Evolutionary conservation across 495 filamentous ascomycete genomes (phyloP), one percentile per base, ranked within the genome.

Genomic region (Neurospora sp.): DNA sequence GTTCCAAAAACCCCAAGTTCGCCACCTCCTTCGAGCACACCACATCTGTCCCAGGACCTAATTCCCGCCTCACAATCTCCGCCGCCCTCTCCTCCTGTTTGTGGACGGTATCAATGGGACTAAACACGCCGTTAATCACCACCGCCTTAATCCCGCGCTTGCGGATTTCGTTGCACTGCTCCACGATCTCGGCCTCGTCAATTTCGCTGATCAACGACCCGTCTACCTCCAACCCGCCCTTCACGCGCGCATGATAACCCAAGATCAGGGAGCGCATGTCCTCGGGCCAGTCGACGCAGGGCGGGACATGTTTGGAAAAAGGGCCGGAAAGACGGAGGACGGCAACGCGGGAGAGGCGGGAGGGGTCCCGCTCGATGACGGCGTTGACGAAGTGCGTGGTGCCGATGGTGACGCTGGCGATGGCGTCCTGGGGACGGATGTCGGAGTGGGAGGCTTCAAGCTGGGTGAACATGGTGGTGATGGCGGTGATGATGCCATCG

Each of bases 341-440:
- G 18, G 88, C 89, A 3, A 91, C 89, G 40, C 80, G 82, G 10
- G 82, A 82, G 37, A 91, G 79, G 5, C 86, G 84, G 14, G 82
- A 74, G 18, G 83, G 79, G 77, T 91, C 88, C 10, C 84, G 79
- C 77, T 90, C 86, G 9, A 90, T 82, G 42, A 91, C 87, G 9
- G 89, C 88, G 77, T 91, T 91, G 74, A 91, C 85, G 78, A 90
- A 91, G 76, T 88, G 86, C 1, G 89, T 90, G 3, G 89, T 91
- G 18, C 89, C 89, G 73, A 91, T 88, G 31, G 87, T 89, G 5
- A 91, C 87, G 72, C 84, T 86, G 11, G 85, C 85, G 18, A 91
- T 82, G 54, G 27, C 11, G 37, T 84, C 74, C 2, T 77, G 75
- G 7, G 83, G 77, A 14, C 77, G 74, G 66, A 88, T 80, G 31